Base-by-base conservation (phyloP, 2,329 filamentous ascomycete species). In the Aspergillaceae sp. region DNA sequence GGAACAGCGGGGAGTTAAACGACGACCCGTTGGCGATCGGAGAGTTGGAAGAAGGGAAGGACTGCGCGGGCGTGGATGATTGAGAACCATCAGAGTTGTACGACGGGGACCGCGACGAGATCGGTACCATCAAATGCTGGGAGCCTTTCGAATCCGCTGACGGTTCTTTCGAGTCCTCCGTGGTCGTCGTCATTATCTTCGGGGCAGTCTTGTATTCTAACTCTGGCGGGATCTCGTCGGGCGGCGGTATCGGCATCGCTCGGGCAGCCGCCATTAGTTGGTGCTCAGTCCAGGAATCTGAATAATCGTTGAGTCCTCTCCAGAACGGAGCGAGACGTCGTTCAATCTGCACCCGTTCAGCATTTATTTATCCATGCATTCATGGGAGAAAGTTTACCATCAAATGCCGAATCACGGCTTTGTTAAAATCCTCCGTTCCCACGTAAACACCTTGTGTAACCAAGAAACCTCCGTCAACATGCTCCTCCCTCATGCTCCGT, bases 401-500 rank as follows among this genome's bases (percentile, higher is more conserved):
- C 46, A 98, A 72, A 64, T 95, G 90, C 55, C 92, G 81, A 46
- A 97, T 91, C 41, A 87, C 74, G 11, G 79, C 72, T 67, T 97
- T 97, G 73, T 81, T 94, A 64, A 91, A 98, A 68, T 98, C 92
- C 68, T 98, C 92, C 0, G 82, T 74, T 0, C 91, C 90, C 26
- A 87, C 91, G 62, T 98, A 98, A 42, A 90, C 87, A 33, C 92
- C 92, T 62, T 95, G 80, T 0, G 92, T 98, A 30, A 98, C 92
- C 41, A 98, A 72, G 69, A 84, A 98, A 26, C 92, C 92, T 19
- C 92, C 92, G 66, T 98, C 92, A 3, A 97, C 86, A 64, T 90
- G 82, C 63, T 98, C 92, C 58, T 96, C 90, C 52, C 76, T 82
- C 71, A 97, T 82, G 61, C 92, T 98, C 54, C 86, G 79, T 66